phyloP scores from a whole-genome alignment of 805 yeast species.

The Yamadazyma paraphyllophila region DNA sequence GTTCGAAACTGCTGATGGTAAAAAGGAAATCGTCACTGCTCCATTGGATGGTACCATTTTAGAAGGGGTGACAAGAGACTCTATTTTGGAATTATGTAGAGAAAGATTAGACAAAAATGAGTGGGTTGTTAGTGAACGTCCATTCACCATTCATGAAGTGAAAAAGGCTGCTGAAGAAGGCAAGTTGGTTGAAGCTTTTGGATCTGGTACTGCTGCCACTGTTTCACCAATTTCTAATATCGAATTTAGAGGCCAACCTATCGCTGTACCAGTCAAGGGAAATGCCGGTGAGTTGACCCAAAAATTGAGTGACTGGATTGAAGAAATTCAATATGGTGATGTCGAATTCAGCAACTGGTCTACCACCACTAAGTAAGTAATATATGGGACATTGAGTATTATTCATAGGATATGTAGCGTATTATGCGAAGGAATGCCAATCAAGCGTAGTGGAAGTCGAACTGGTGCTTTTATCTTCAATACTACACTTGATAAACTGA shows the following conservation, averaged over 20 bases:
- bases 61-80: slow-evolving; percentile 95
- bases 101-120: slow-evolving; percentile 69
- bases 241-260: slow-evolving; percentile 72
- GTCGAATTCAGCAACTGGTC: slow-evolving; percentile 61
- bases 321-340: slow-evolving; percentile 86
- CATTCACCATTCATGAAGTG: slow-evolving; percentile 78
- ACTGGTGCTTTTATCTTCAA: too few species aligned
- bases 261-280: slow-evolving; percentile 78
- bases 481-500: too few species aligned
- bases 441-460: too few species aligned
- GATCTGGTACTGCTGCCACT: slow-evolving; percentile 96
- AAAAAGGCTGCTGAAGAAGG: slow-evolving; percentile 75
- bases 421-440: too few species aligned
- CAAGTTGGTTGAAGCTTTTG: slow-evolving; percentile 89
- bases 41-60: slow-evolving; percentile 96
- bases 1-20: slow-evolving; percentile 77
- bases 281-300: slow-evolving; percentile 81
- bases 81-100: slow-evolving; percentile 74
- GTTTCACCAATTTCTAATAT: slow-evolving; percentile 91
- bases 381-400: too few species aligned
- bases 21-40: slow-evolving; percentile 90
- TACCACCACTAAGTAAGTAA: slow-evolving; percentile 16
- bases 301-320: slow-evolving; percentile 80
- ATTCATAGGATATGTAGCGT: too few species aligned
- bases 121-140: slow-evolving; percentile 85